These are phyloP conservation scores for Mycena sanguinolenta DNA, from an alignment of 768 basidiomycete genomes.

Conservation along the genomic window DNA sequence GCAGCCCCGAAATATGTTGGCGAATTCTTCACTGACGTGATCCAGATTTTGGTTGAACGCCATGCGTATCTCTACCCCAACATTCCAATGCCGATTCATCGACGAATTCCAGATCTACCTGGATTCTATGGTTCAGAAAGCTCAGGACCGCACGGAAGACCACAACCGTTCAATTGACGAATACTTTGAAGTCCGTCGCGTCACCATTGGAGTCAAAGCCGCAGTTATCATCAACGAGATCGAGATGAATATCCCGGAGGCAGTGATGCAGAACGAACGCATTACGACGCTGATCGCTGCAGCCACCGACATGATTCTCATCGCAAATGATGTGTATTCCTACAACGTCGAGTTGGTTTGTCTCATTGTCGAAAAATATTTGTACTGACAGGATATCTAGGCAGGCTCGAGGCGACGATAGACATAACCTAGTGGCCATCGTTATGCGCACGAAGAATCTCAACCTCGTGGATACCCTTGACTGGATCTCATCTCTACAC, in stretches of 20 bases:
- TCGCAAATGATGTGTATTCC: conserved; percentile 1
- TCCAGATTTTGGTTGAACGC: conserved; percentile 44
- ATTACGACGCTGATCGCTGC: conserved; percentile 34
- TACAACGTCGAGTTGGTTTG: conserved; percentile 4
- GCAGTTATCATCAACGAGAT: conserved; percentile 34
- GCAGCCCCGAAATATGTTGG: background rate
- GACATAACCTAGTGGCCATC: conserved; percentile 1
- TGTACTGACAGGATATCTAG: background rate
- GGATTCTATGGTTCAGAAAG: conserved; percentile 49
- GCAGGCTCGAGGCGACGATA: conserved; percentile 7
- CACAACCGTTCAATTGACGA: conserved; percentile 43
- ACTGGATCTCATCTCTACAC: background rate
- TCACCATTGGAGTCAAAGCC: conserved; percentile 47
- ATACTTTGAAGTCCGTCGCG: conserved; percentile 49
- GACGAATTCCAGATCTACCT: conserved; percentile 45
- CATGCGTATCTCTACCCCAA: conserved; percentile 27
- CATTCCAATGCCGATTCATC: conserved; percentile 47
- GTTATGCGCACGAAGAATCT: background rate
- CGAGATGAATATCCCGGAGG: background rate
- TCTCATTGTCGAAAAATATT: conserved; percentile 14
- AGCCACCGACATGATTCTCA: background rate
- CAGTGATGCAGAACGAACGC: background rate
- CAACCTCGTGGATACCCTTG: background rate
- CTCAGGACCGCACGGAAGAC: conserved; percentile 42
- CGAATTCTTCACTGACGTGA: background rate